A percentile compares a stretch with the other conserved stretches of the same genome.
phyloP scores from a whole-genome alignment of 2,329 filamentous ascomycete species.

The Pseudomassariella vexata region DNA sequence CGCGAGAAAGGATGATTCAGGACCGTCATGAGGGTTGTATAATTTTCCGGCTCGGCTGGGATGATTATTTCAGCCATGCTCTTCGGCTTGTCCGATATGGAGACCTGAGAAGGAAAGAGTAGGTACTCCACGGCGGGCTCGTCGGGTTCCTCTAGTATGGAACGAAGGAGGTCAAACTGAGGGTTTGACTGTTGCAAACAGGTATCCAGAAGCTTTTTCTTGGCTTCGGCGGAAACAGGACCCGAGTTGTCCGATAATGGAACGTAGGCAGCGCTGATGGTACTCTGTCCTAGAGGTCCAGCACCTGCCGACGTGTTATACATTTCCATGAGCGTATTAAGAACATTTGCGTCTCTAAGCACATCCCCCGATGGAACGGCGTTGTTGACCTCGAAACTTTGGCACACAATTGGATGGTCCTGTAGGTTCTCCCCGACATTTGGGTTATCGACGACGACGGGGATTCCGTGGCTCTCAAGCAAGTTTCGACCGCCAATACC shows the following conservation, averaged over 20 bases:
- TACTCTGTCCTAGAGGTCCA: constrained; percentile 31
- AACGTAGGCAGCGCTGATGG: constrained; percentile 29
- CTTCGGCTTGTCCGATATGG: constrained; percentile 19
- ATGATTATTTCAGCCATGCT: constrained; percentile 19
- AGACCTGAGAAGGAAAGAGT: constrained; percentile 21
- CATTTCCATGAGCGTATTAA: constrained; percentile 25
- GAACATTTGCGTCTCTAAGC: constrained; percentile 26
- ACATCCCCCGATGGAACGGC: constrained; percentile 30
- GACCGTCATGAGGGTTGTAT: constrained; percentile 50
- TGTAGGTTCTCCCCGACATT: constrained; percentile 41
- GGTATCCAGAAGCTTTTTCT: constrained; percentile 20
- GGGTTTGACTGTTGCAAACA: constrained; percentile 7
- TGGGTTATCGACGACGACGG: constrained; percentile 32
- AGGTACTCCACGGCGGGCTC: constrained; percentile 8
- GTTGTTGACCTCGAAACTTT: constrained; percentile 34
- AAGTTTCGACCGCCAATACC: constrained; percentile 32
- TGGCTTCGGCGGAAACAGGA: constrained; percentile 16
- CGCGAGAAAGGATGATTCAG: constrained; percentile 58
- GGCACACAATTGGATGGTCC: constrained; percentile 33
- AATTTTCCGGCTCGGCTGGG: constrained; percentile 35
- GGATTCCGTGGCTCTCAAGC: constrained; percentile 31
- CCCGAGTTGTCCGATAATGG: constrained; percentile 24
- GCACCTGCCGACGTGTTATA: constrained; percentile 27
- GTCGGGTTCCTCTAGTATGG: constrained; percentile 17
- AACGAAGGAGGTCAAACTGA: constrained; percentile 17